phyloP scores from a whole-genome alignment of 1,139 yeast genomes.

The Geotrichum candidum region DNA sequence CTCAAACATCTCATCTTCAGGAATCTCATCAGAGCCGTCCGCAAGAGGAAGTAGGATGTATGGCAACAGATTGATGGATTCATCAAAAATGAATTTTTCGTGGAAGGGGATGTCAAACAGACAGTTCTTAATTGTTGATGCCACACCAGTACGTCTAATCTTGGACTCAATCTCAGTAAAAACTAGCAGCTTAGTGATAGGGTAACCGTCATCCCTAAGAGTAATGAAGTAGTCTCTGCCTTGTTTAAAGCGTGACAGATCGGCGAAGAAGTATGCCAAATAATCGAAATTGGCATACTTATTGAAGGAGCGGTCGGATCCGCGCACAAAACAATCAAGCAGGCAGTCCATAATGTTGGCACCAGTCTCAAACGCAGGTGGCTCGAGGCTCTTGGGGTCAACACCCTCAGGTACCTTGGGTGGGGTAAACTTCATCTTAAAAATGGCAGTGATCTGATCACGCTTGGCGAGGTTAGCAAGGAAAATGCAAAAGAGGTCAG shows the following conservation, averaged over 20 bases:
- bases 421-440: conserved; percentile 40
- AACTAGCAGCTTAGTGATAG: conserved; percentile 71
- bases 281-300: conserved; percentile 73
- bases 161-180: conserved; percentile 78
- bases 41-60: conserved; percentile 79
- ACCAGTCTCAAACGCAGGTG: conserved; percentile 15
- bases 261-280: conserved; percentile 84
- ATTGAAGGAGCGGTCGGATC: conserved; percentile 66
- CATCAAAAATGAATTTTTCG: conserved; percentile 51
- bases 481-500: conserved; percentile 79
- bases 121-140: conserved; percentile 85
- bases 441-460: conserved; percentile 53
- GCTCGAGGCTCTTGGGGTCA: conserved; percentile 4
- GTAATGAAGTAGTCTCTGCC: conserved; percentile 73
- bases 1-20: conserved; percentile 79
- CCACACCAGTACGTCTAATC: conserved; percentile 86
- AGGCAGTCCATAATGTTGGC: conserved; percentile 72
- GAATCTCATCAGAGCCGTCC: conserved; percentile 61
- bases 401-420: conserved; percentile 4
- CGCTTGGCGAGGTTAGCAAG: conserved; percentile 80
- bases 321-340: conserved; percentile 87
- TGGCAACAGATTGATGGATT: conserved; percentile 67
- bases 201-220: conserved; percentile 69
- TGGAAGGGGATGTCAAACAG: conserved; percentile 76
- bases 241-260: conserved; percentile 62